Evolutionary conservation across 768 basidiomycete species (phyloP), one percentile per base, ranked within the genome.

Genomic region (Auricularia cornea): DNA sequence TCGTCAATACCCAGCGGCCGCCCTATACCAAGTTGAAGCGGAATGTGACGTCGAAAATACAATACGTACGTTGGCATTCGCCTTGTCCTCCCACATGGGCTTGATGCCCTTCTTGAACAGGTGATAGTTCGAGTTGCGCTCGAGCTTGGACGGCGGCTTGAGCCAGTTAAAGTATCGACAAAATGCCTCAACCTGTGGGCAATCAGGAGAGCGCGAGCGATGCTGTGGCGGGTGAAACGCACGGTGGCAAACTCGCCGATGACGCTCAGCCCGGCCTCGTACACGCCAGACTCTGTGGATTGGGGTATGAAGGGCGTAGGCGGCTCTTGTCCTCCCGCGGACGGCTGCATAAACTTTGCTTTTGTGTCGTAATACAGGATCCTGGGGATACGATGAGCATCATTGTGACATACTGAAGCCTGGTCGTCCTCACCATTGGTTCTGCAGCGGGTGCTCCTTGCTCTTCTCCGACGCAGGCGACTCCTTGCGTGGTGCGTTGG

Each of bases 1-100:
- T 92, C 69, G 92, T 92, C 63, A 98, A 74, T 23, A 94, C 92
- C 94, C 94, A 97, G 77, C 94, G 95, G 38, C 94, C 94, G 23
- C 94, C 94, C 51, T 52, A 14, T 20, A 52, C 20, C 35, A 35
- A 14, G 20, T 11, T 52, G 12, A 52, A 20, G n/a, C n/a, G 11
- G 20, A 52, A 10, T 52, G n/a, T 52, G 51, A 52, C 51, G n/a
- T n/a, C n/a, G n/a, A n/a, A n/a, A n/a, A n/a, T n/a, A n/a, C n/a
- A 52, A 20, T 11, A 52, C 51, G 51, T 28, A 52, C 51, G 61
- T 88, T 83, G 29, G 90, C 89, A 70, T 97, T 97, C 61, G 92
- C 90, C 32, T 84, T 84, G 72, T 96, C 94, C 77, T 96, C 94
- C 94, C 94, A 97, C 94, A 97, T 96, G 16, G 92, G 92, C 71